Conservation (phyloP, 2,329 filamentous ascomycete species). For the Cercospora sesami region DNA sequence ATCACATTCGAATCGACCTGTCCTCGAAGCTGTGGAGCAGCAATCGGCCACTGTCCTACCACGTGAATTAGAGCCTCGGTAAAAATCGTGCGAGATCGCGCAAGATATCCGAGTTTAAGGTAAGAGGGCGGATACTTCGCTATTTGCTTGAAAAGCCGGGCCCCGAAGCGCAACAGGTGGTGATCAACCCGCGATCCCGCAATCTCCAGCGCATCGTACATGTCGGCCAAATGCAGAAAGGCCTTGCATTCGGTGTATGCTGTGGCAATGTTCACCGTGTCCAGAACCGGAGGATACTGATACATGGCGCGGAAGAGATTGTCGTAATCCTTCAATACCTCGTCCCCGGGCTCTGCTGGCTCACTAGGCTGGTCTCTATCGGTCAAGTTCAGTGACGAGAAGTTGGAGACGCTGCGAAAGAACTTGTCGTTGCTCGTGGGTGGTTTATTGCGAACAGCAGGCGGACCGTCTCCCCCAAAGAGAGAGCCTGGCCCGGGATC, state of each 20-base stretch:
- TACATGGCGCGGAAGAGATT: conserved; percentile 96
- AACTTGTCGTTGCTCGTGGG: conserved; percentile 67
- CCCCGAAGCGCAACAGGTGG: conserved; percentile 88
- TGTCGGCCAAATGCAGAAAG: conserved; percentile 82
- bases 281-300: conserved; percentile 80
- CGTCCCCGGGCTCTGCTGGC: conserved; percentile 60
- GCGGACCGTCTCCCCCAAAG: conserved; percentile 44
- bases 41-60: conserved; percentile 88
- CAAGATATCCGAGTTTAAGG: conserved; percentile 82
- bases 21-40: conserved; percentile 72
- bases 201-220: conserved; percentile 86
- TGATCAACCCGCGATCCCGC: conserved; percentile 90
- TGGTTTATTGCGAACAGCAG: conserved; percentile 61
- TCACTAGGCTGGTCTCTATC: conserved; percentile 43
- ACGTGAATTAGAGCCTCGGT: conserved; percentile 84
- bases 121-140: conserved; percentile 94
- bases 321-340: conserved; percentile 87
- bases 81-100: conserved; percentile 76
- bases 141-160: conserved; percentile 90
- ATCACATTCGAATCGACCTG: conserved; percentile 73
- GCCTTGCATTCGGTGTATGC: conserved; percentile 94
- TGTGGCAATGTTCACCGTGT: conserved; percentile 83
- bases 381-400: conserved; percentile 59
- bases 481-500: conserved; percentile 46
- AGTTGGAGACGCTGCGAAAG: conserved; percentile 84